Base-by-base conservation (phyloP, 805 yeast species). In the Yarrowia porcina region DNA sequence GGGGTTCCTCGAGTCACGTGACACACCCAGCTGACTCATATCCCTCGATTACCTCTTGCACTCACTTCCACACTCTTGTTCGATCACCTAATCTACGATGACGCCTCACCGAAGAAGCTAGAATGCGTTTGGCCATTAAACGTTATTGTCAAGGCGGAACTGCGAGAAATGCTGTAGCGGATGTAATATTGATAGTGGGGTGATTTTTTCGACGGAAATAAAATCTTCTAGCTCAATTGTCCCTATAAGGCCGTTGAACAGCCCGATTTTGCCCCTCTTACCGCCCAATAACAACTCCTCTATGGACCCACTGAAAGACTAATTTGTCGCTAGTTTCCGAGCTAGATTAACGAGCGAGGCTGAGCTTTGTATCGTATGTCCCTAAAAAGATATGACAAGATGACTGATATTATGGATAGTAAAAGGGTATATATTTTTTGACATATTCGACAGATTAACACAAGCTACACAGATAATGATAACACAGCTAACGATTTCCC, bases 341-440 rank as follows among this genome's bases (percentile, higher is more conserved):
- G 44, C 44, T 39, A 39, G 44, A 20, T 42, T 20, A 42, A 45
- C 50, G 50, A 42, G 50, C 18, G 50, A 32, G 50, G 50, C 50
- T 45, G 50, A 28, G 35, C n/a, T n/a, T n/a, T n/a, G n/a, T n/a
- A 17, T n/a, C 6, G 25, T 18, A 45, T 17, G 28, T 45, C 45
- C 45, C 28, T 41, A 23, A 41, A 41, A 41, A 41, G 28, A 20
- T 8, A 25, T 8, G 28, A 25, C 8, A 25, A 25, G 28, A 25
- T 8, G 28, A 25, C 28, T 5, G 28, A 25, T 5, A 8, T 12
- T 9, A 17, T 32, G 20, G n/a, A 38, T 12, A 38, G 42, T 7
- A 13, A 38, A 5, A 21, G 5, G 10, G n/a, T 15, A 38, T 20
- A 20, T 12, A 20, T 20, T 5, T 8, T 25, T 8, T 25, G 8